Evolutionary conservation across 495 filamentous ascomycete genomes (phyloP).

Genomic region (Trichoderma virens): DNA sequence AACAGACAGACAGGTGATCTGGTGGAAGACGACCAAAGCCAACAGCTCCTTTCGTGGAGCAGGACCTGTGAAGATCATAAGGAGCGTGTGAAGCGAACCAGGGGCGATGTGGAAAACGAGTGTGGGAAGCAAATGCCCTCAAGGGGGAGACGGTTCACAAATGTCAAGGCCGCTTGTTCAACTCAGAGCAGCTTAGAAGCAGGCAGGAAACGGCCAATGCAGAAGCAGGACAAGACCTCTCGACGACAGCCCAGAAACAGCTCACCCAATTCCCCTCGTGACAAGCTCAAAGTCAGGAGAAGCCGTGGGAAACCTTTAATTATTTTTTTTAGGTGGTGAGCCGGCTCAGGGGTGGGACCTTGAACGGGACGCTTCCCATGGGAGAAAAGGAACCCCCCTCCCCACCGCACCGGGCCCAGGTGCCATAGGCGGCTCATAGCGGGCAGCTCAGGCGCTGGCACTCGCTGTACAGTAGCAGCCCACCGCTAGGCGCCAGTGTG

Average conservation of each 20-base stretch:
- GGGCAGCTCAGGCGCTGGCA: conserved; percentile 6
- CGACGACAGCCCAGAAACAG: background rate
- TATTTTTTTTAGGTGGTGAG: conserved; percentile 9
- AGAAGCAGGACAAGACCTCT: background rate
- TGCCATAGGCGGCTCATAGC: conserved; percentile 1
- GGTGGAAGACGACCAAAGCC: background rate
- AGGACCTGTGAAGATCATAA: background rate
- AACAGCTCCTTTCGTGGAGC: conserved; percentile 6
- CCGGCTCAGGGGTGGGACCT: conserved; percentile 10
- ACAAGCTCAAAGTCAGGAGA: conserved; percentile 6
- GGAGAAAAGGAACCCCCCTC: background rate
- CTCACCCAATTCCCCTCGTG: background rate
- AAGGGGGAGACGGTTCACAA: background rate
- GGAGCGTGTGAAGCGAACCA: conserved; percentile 2
- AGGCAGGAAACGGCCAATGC: background rate
- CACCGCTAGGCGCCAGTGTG: conserved; percentile 1
- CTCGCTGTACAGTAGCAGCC: background rate
- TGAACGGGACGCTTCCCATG: conserved; percentile 1
- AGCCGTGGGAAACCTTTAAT: conserved; percentile 9
- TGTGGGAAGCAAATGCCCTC: background rate
- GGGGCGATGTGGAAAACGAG: conserved; percentile 3
- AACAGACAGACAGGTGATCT: background rate
- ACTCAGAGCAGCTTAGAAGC: background rate
- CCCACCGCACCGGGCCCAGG: background rate
- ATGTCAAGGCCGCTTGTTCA: background rate